Evolutionary conservation across 805 yeast species (phyloP), one percentile per base, ranked within the genome.

Genomic region (Cyberlindnera bimundalis): DNA sequence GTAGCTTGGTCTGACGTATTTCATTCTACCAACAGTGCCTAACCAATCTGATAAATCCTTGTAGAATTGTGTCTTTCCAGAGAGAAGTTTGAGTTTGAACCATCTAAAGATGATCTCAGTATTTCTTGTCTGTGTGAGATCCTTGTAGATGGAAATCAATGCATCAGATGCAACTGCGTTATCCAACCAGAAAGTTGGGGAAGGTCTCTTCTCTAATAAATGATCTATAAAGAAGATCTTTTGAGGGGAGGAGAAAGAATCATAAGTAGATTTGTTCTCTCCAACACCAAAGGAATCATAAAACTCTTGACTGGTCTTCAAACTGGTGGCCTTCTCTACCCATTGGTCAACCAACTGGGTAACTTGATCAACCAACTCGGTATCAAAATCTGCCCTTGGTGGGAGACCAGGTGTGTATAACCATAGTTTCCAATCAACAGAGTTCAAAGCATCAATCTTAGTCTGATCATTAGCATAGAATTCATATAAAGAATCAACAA

Each of bases 11-110:
- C 96, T 76, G 19, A 86, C 96, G 58, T 81, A 89, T 67, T 89
- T 89, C 96, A 89, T 89, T 69, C 96, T 76, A 16, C 96, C 96
- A 17, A 89, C 93, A 3, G 90, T 80, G 11, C 91, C 95, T 40
- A 89, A 71, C 96, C 96, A 89, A 39, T 78, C 76, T 4, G 95
- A 88, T 33, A 89, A 66, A 32, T 63, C 65, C 42, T 63, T 65
- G 59, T 81, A 75, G 37, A 67, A 66, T 25, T 68, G 61, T 11
- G 57, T 46, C 40, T 77, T 65, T 21, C 70, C 65, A 23, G 82
- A 83, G 0, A 70, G 64, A 7, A 86, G 68, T 51, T 84, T 79
- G 39, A 88, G 71, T 45, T 79, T 68, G 60, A 71, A 86, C 81
- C 87, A 84, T 59, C 95, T 76, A 65, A 81, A 82, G 31, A 81